Evolutionary conservation across 2,329 filamentous ascomycete species (phyloP), one percentile per base, ranked within the genome.

Genomic region (Neocucurbitaria cava): DNA sequence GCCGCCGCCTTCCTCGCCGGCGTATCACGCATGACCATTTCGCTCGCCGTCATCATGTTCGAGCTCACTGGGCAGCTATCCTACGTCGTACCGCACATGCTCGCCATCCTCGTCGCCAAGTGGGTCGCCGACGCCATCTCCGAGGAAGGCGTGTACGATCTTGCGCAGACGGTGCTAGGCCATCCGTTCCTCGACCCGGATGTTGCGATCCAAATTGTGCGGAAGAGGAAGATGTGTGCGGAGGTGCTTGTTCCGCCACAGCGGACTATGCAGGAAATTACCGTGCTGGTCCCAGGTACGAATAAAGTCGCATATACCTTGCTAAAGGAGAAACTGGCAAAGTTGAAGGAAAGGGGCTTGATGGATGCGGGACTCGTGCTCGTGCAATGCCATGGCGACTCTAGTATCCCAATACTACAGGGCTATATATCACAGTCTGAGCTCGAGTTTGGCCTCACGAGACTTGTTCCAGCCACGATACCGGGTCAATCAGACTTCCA

Each of bases 41-140:
- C 80, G 2, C 76, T 87, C 6, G 80, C 81, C 8, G 84, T 86
- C 35, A 85, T 86, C 69, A 86, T 86, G 83, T 86, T 86, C 68
- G 83, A 75, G 66, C 76, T 87, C 7, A 86, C 84, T 0, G 84
- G 84, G 35, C 83, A 85, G 61, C 77, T 86, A 7, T 80, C 83
- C 54, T 86, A 85, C 66, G 79, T 83, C 9, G 74, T 85, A 1
- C 83, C 84, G 10, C 81, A 84, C 58, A 86, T 86, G 83, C 78
- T 85, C 20, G 83, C 84, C 6, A 86, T 87, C 51, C 75, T 87
- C 5, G 79, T 84, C 0, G 82, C 83, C 0, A 86, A 86, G 69
- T 87, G 83, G 83, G 78, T 82, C 5, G 83, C 84, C 1, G 84
- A 87, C 64, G 75, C 77, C 3, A 76, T 87, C 17, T 81, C 80